Base-by-base conservation (phyloP, 2,329 filamentous ascomycete species). In the Aspergillus hiratsukae region DNA sequence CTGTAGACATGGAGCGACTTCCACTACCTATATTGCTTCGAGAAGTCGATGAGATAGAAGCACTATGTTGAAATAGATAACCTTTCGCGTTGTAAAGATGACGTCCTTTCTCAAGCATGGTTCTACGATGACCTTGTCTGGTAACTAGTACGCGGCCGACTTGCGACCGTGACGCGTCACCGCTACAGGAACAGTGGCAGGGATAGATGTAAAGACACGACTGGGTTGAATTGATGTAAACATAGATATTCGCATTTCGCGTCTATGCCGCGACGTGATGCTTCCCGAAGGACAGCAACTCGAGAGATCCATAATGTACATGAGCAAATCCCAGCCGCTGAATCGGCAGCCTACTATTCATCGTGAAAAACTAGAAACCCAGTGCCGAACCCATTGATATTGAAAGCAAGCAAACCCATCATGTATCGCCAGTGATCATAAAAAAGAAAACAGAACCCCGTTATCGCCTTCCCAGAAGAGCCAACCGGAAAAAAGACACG, bases 341-440 rank as follows among this genome's bases (percentile, higher is more conserved):
- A 52, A 61, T 63, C 57, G 60, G 61, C 67, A 66, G 65, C 56
- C 54, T 66, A 69, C 61, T 67, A 68, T 67, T 66, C 68, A 65
- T 66, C 61, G 63, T 61, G 64, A 60, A 64, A 67, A 66, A 64
- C 69, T 68, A 64, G 69, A 68, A 69, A 72, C 70, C 71, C 68
- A 69, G 64, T 69, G 62, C 67, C 70, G 66, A 70, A 67, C 71
- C 72, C 71, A 70, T 69, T 72, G 68, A 70, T 69, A 72, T 72
- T 71, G 64, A 69, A 72, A 69, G 68, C 63, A 59, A 61, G 68
- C 56, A 71, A 74, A 70, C 68, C 74, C 73, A 69, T 75, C 72
- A 74, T 75, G 69, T 75, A 69, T 75, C 73, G 72, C 73, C 73
- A 68, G 65, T 72, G 68, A 67, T 75, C 68, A 71, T 72, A 62